Evolutionary conservation across 2,329 filamentous ascomycete genomes (phyloP).

Genomic region (Colletotrichum sp.): DNA sequence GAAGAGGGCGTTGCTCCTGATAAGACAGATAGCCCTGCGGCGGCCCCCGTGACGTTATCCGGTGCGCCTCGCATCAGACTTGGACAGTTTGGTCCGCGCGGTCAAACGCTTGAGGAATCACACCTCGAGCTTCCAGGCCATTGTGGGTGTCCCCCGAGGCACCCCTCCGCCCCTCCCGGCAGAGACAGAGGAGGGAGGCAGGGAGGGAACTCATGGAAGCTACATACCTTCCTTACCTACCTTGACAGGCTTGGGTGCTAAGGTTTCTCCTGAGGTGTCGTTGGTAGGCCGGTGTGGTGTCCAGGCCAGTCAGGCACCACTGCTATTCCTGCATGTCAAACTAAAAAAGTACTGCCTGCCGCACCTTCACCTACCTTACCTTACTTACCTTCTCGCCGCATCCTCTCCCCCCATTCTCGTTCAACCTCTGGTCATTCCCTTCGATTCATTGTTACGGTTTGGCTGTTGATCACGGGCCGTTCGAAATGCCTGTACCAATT

Average conservation of each 20-base stretch:
- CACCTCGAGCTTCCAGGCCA: background rate
- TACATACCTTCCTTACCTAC: background rate
- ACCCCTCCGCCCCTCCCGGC: background rate
- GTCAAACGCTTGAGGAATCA: background rate
- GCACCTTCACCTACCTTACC: background rate
- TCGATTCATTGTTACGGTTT: background rate
- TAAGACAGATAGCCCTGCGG: background rate
- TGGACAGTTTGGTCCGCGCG: background rate
- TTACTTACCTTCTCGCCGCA: background rate
- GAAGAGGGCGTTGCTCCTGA: background rate
- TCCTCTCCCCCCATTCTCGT: background rate
- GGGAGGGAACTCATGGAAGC: background rate
- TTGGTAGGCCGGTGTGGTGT: background rate
- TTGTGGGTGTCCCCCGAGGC: background rate
- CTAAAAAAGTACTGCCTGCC: background rate
- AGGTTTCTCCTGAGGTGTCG: background rate
- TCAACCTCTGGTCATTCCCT: background rate
- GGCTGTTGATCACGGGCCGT: conserved; percentile 1
- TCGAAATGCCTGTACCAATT: conserved; percentile 20
- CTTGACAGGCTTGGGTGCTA: background rate
- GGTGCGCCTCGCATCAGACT: background rate
- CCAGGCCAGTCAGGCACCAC: background rate
- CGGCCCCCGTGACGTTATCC: background rate
- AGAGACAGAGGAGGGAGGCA: background rate
- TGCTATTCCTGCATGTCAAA: background rate